Evolutionary conservation across 768 basidiomycete genomes (phyloP).

Genomic region (Leccinum barrowsii): DNA sequence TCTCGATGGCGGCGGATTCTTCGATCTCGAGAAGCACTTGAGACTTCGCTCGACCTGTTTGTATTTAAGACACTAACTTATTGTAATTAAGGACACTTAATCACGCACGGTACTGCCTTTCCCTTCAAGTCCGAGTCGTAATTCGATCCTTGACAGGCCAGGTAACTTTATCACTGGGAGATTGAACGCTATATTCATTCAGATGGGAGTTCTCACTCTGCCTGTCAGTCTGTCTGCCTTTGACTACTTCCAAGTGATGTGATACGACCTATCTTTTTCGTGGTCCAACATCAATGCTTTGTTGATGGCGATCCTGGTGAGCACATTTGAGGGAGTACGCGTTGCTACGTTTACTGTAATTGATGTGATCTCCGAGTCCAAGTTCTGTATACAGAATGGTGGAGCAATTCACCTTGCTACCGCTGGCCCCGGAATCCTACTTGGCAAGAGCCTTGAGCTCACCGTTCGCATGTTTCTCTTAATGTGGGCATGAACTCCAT

Average conservation of each 20-base stretch:
- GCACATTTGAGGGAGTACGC: background rate
- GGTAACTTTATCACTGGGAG: too few species aligned
- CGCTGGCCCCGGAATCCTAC: background rate
- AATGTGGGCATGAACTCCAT: constrained; percentile 15
- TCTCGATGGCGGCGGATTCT: too few species aligned
- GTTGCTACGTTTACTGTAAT: too few species aligned
- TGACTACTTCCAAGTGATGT: too few species aligned
- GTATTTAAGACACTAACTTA: too few species aligned
- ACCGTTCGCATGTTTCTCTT: background rate
- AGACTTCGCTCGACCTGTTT: background rate
- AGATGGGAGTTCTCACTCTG: constrained; percentile 18
- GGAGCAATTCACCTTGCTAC: background rate
- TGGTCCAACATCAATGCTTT: constrained; percentile 9
- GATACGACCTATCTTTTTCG: too few species aligned
- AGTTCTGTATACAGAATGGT: constrained; percentile 16
- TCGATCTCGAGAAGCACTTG: background rate
- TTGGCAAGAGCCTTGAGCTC: constrained; percentile 18
- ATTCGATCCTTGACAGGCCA: too few species aligned
- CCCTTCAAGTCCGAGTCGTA: too few species aligned
- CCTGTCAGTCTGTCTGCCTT: constrained; percentile 3
- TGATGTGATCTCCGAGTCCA: background rate
- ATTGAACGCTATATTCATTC: constrained; percentile 9
- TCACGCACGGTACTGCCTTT: too few species aligned
- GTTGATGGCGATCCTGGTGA: constrained; percentile 11
- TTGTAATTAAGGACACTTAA: too few species aligned